Base-by-base conservation (phyloP, 2,329 filamentous ascomycete species). In the Polytolypa hystricis region DNA sequence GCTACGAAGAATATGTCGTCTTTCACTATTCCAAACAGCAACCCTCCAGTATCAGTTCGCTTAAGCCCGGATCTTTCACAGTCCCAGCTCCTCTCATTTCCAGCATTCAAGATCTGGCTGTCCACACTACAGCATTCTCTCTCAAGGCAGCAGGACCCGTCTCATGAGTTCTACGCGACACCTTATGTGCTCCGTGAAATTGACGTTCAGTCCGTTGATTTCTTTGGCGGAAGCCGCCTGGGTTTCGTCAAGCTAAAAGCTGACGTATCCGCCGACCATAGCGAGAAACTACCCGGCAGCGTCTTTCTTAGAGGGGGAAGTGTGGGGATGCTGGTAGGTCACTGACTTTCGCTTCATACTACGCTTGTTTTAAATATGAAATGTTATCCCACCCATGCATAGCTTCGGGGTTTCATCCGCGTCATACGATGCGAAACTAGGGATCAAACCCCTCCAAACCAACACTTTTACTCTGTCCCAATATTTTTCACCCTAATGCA, bases 301-400 rank as follows among this genome's bases (percentile, higher is more conserved):
- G 66, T 76, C 2, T 76, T 77, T 43, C 51, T 77, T 38, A 57
- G 73, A 26, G 73, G 73, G 6, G 71, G 71, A 2, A 74, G 70
- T 53, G 70, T 77, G 1, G 72, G 61, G 6, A 70, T 77, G 55
- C 52, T 77, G 39, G 70, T 72, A 52, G 47, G 60, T 51, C 14
- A 19, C 14, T 9, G 6, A 20, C 23, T 26, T 5, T 3, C 19
- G n/a, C 15, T 26, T 19, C n/a, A 25, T 17, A 5, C 14, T 16
- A n/a, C 19, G 3, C 10, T 27, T 27, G 14, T 7, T 25, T 4
- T 18, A n/a, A 8, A n/a, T 9, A 2, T 11, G 6, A 3, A 16
- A 7, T 17, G 12, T 25, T 9, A 21, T 31, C n/a, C n/a, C n/a
- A n/a, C n/a, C n/a, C n/a, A n/a, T n/a, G n/a, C 26, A 26, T 8